Evolutionary conservation across 257 asterid genomes (phyloP), one percentile per base, ranked within the genome.

Genomic region (Scutellaria galericulata): DNA sequence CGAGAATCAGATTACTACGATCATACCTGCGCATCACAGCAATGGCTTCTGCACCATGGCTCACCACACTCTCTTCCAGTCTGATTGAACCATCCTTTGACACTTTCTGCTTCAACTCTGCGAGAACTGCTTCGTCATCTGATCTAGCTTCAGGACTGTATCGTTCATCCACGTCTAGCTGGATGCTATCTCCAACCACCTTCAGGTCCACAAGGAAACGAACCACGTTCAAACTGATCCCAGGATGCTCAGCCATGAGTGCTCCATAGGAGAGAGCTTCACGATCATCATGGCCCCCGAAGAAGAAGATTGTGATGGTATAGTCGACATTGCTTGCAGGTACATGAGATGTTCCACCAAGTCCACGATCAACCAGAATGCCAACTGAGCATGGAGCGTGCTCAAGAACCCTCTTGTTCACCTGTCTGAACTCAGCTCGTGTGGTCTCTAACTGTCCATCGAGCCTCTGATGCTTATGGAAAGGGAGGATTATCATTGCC

Each of bases 201-300:
- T 44, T 15, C 0, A 83, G 81, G 65, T 77, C 86, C 5, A 75
- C 77, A 2, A 46, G 7, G 66, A 86, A 76, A 60, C 64, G 81
- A 48, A 82, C 83, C 1, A 78, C 79, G 2, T 31, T 64, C 75
- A 83, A 57, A 31, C 42, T 66, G 59, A 83, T 72, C 42, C 91
- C 89, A 2, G 89, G 89, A 65, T 86, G 89, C 65, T 83, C 84
- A 1, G 91, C 83, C 87, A 86, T 86, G 9, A 66, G 64, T 7
- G 73, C 69, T 41, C 83, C 89, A 18, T 86, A 84, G 5, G 87
- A 76, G 11, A 81, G 76, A 46, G 88, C 91, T 60, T 86, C 91
- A 0, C 80, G 77, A 51, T 84, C 91, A 66, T 85, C 87, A 8
- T 54, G 77, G 1, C 90, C 87, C 2, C 90, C 90, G 1, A 86